Evolutionary conservation across 2,329 filamentous ascomycete species (phyloP).

Genomic region (Fusarium oligoseptatum): DNA sequence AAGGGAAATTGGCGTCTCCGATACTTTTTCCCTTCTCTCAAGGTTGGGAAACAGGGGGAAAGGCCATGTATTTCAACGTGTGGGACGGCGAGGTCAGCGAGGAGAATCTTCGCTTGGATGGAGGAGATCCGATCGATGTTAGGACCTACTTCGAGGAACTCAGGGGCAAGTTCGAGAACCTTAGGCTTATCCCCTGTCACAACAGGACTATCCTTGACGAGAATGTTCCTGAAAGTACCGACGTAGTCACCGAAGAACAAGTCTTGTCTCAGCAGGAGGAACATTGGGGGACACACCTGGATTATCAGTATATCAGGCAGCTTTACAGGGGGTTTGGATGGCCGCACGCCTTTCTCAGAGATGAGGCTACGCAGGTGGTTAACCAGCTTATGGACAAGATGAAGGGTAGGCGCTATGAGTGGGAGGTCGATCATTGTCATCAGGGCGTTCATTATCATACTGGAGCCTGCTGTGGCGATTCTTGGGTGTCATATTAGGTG

Average conservation of each 20-base stretch:
- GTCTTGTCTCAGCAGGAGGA: neutral
- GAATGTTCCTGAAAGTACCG: neutral
- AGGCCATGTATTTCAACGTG: neutral
- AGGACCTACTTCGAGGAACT: neutral
- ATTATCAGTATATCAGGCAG: slow-evolving; percentile 11
- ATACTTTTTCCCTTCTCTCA: neutral
- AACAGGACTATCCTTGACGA: neutral
- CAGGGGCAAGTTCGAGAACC: neutral
- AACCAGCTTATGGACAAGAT: neutral
- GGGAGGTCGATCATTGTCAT: neutral
- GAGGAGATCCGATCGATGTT: neutral
- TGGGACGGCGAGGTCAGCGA: neutral
- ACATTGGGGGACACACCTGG: neutral
- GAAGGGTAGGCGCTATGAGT: neutral
- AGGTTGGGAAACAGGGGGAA: neutral
- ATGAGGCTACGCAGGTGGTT: neutral
- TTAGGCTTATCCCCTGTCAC: neutral
- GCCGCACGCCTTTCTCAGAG: neutral
- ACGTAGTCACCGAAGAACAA: neutral
- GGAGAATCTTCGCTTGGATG: neutral
- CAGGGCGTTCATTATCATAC: neutral
- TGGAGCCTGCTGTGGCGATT: neutral
- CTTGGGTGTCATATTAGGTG: neutral
- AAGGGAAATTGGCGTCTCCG: neutral
- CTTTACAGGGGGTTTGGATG: slow-evolving; percentile 2